Evolutionary conservation across 2,329 filamentous ascomycete genomes (phyloP).

Genomic region (Akanthomyces uredinophilus): DNA sequence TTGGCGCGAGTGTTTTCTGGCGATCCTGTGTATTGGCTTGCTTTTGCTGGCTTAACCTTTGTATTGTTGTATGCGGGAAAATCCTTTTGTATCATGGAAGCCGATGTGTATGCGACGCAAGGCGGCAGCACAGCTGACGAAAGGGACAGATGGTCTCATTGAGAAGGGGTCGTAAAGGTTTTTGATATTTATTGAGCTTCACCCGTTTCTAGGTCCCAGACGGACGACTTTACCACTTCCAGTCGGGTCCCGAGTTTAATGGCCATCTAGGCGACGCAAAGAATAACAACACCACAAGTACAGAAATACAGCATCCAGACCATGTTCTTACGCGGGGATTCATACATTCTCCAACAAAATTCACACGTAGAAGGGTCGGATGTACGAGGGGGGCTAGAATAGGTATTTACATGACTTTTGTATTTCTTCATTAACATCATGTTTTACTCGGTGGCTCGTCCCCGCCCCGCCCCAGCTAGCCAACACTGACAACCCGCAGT

Average conservation of each 20-base stretch:
- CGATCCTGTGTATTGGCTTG: no score
- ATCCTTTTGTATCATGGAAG: no score
- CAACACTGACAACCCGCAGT: conserved; percentile 13
- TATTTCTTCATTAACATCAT: conserved; percentile 16
- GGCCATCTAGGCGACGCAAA: no score
- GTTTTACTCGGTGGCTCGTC: conserved; percentile 15
- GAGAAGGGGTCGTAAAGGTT: not conserved
- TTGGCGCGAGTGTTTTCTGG: no score
- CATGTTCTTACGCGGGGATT: not conserved
- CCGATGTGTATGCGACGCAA: not conserved
- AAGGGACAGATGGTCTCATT: not conserved
- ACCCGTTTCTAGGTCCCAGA: not conserved
- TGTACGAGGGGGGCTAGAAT: not conserved
- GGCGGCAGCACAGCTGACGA: not conserved
- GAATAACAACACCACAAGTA: no score
- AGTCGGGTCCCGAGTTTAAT: no score
- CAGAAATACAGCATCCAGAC: no score
- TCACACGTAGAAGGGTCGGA: not conserved
- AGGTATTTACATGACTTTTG: conserved; percentile 13
- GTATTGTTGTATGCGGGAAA: no score
- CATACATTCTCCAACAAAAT: not conserved
- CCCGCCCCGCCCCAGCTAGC: conserved; percentile 13
- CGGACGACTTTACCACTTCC: not conserved
- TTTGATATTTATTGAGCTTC: not conserved
- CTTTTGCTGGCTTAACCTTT: no score